Conservation (phyloP, 2,329 filamentous ascomycete genomes). For the Zasmidium cellare region DNA sequence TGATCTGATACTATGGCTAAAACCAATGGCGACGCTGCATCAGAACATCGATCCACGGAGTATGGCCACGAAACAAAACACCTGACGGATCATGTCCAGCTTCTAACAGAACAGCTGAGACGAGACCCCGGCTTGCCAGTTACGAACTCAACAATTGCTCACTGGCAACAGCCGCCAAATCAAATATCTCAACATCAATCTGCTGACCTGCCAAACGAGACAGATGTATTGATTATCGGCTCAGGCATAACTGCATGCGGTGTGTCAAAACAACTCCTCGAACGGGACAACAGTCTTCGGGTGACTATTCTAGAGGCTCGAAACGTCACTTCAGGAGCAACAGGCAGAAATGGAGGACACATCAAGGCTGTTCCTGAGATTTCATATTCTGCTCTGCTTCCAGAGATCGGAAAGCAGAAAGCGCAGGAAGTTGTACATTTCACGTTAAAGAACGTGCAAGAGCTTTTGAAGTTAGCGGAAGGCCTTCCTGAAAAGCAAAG, state of each 20-base stretch:
- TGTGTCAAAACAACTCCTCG: conserved; percentile 19
- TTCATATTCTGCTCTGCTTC: conserved; percentile 4
- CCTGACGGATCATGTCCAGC: not conserved
- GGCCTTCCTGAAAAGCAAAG: conserved; percentile 4
- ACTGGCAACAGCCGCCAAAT: conserved; percentile 13
- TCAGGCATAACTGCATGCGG: conserved; percentile 22
- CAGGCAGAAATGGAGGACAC: conserved; percentile 20
- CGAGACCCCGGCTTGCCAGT: conserved; percentile 12
- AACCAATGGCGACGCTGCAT: too few species aligned
- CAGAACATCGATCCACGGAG: not conserved
- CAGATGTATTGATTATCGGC: conserved; percentile 23
- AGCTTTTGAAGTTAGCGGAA: conserved; percentile 5
- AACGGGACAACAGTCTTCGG: conserved; percentile 4
- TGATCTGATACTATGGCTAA: too few species aligned
- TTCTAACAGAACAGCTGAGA: not conserved
- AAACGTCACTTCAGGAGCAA: conserved; percentile 16
- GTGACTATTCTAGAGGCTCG: conserved; percentile 23
- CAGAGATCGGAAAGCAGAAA: conserved; percentile 7
- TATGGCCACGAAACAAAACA: not conserved
- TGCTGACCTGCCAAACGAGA: not conserved
- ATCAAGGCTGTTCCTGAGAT: conserved; percentile 16
- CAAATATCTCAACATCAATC: conserved; percentile 9
- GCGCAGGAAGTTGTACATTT: conserved; percentile 12
- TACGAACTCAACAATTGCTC: conserved; percentile 7
- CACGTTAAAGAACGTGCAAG: conserved; percentile 12